Conservation (phyloP, 164 flowering plant species). For the Malania oleifera region DNA sequence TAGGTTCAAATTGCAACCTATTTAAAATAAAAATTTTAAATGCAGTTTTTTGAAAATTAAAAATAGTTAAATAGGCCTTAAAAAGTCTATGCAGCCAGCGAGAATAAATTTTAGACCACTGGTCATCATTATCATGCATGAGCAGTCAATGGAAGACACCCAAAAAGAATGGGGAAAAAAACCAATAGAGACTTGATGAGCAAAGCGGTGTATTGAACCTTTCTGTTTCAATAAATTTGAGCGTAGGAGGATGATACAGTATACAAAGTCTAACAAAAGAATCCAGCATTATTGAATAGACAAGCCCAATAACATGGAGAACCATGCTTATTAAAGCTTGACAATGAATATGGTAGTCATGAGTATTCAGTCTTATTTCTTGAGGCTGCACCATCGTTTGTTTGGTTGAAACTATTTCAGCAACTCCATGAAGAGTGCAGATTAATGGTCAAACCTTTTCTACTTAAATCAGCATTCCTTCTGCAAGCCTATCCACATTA, state of each 20-base stretch:
- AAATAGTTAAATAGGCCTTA: too few relatives aligned
- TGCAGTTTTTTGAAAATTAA: too few relatives aligned
- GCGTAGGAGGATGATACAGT: background rate
- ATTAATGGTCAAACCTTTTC: background rate
- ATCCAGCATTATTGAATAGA: background rate
- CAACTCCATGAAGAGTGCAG: constrained; percentile 1
- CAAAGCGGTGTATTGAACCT: constrained; percentile 1
- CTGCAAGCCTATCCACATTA: too few relatives aligned
- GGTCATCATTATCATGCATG: too few relatives aligned
- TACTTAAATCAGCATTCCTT: background rate
- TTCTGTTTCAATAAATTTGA: background rate
- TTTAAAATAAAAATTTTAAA: too few relatives aligned
- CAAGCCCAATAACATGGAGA: too few relatives aligned
- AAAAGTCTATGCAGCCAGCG: too few relatives aligned
- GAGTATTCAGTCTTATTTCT: constrained; percentile 8
- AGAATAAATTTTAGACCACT: too few relatives aligned
- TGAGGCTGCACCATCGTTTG: background rate
- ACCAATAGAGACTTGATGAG: too few relatives aligned
- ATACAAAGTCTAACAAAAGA: background rate
- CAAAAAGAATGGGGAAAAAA: too few relatives aligned
- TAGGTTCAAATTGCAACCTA: too few relatives aligned
- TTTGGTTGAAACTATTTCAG: background rate
- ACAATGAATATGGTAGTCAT: constrained; percentile 2
- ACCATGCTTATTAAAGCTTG: constrained; percentile 10
- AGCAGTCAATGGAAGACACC: too few relatives aligned